A percentile compares a stretch with the other conserved stretches of the same genome.
Evolutionary conservation across 257 asterid species (phyloP).

Genomic region (Scutellaria minor): DNA sequence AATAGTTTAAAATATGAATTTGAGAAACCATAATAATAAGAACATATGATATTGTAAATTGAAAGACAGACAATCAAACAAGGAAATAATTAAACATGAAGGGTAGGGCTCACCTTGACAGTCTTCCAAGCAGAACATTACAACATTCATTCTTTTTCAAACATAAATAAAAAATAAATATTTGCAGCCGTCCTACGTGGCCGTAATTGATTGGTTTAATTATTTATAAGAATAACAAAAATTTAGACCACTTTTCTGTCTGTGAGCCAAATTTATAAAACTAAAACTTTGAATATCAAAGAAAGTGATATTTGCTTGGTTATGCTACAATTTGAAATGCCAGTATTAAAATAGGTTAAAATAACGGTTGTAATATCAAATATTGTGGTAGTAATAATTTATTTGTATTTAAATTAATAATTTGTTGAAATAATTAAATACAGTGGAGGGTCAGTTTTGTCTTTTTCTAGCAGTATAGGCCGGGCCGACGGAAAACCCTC

Average conservation of each 20-base stretch:
- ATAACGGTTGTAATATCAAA: neutral
- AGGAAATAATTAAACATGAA: neutral
- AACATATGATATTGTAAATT: conserved; percentile 3
- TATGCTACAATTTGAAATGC: neutral
- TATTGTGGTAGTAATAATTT: no score
- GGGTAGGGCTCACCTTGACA: conserved; percentile 30
- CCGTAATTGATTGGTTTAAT: neutral
- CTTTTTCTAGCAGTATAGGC: neutral
- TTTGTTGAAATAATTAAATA: no score
- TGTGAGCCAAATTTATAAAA: neutral
- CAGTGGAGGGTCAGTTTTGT: neutral
- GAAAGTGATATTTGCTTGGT: neutral
- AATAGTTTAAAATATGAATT: neutral
- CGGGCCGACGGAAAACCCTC: neutral
- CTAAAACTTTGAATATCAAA: neutral
- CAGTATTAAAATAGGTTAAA: neutral
- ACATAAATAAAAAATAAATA: neutral
- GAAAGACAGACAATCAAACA: conserved; percentile 20
- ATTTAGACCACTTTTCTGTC: conserved; percentile 8
- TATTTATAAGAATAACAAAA: neutral
- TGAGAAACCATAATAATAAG: neutral
- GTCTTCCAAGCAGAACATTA: conserved; percentile 23
- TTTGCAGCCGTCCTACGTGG: conserved; percentile 19
- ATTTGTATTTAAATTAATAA: no score
- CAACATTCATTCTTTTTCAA: neutral